Percentiles rank a stretch among this genome's conserved stretches.
Evolutionary conservation across 2,329 filamentous ascomycete species (phyloP).

Genomic region (Aureobasidium lini): DNA sequence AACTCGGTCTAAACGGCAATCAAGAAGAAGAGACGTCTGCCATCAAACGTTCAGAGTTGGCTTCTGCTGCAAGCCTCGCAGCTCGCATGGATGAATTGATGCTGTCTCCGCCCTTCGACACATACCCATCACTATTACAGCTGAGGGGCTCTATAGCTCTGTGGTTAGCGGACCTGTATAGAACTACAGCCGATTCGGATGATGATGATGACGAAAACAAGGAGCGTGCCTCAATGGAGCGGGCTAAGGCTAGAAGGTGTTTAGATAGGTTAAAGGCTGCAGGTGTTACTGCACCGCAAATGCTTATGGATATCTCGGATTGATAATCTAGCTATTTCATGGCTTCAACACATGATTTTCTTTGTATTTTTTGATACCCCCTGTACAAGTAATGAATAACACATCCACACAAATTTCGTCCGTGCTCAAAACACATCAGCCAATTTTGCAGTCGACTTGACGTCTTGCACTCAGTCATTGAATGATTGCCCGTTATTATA

Average conservation of each 20-base stretch:
- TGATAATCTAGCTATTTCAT: not conserved
- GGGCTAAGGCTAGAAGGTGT: not conserved
- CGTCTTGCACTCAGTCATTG: not conserved
- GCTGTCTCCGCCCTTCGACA: slow-evolving; percentile 61
- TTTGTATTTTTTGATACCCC: no score
- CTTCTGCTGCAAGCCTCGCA: slow-evolving; percentile 55
- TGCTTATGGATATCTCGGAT: not conserved
- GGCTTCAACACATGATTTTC: no score
- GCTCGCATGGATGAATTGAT: slow-evolving; percentile 64
- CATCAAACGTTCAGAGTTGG: slow-evolving; percentile 38
- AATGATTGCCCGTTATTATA: not conserved
- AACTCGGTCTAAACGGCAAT: slow-evolving; percentile 15
- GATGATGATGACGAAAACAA: not conserved
- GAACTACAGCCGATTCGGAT: not conserved
- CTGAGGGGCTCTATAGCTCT: slow-evolving; percentile 67
- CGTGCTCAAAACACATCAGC: not conserved
- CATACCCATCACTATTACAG: slow-evolving; percentile 58
- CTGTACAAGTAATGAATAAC: not conserved
- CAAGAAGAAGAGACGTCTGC: slow-evolving; percentile 10
- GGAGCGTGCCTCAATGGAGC: slow-evolving; percentile 1
- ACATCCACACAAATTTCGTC: not conserved
- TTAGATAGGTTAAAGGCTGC: not conserved
- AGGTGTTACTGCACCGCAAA: not conserved
- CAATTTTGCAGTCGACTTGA: slow-evolving; percentile 2
- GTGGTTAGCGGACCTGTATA: slow-evolving; percentile 62